A percentile compares a stretch with the other conserved stretches of the same genome.
phyloP scores from a whole-genome alignment of 2,329 filamentous ascomycete genomes.

The Albophoma yamanashiensis region DNA sequence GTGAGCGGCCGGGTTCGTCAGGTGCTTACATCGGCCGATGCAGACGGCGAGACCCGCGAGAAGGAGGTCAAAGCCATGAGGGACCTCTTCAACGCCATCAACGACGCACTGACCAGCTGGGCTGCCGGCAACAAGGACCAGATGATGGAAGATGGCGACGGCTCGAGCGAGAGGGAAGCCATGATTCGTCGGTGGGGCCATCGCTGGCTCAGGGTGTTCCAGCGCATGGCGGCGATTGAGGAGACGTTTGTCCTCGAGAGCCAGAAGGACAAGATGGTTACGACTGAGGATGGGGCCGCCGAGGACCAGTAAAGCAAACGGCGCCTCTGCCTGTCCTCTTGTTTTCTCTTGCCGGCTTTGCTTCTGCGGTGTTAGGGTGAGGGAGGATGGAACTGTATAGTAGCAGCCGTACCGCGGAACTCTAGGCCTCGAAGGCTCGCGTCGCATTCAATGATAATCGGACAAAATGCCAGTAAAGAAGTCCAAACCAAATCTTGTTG shows the following conservation, averaged over 20 bases:
- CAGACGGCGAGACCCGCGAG: conserved; percentile 55
- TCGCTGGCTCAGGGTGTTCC: conserved; percentile 79
- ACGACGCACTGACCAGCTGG: conserved; percentile 65
- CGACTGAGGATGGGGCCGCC: neutral
- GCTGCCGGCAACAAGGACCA: conserved; percentile 64
- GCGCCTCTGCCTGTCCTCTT: neutral
- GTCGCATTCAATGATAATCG: neutral
- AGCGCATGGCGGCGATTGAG: conserved; percentile 73
- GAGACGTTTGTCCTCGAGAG: conserved; percentile 49
- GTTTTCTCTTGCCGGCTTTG: neutral
- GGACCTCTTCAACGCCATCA: conserved; percentile 69
- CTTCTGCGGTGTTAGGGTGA: neutral
- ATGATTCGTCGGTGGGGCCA: conserved; percentile 71
- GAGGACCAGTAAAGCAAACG: neutral
- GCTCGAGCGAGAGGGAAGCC: conserved; percentile 44
- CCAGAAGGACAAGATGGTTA: conserved; percentile 8
- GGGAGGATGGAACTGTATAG: neutral
- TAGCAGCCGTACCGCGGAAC: neutral
- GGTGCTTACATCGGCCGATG: conserved; percentile 52
- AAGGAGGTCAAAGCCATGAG: conserved; percentile 66
- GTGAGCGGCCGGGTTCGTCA: conserved; percentile 80
- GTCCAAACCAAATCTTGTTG: neutral
- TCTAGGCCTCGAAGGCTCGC: neutral
- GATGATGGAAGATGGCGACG: conserved; percentile 59
- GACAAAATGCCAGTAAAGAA: neutral